Evolutionary conservation across 768 basidiomycete genomes (phyloP).

Genomic region (Leccinellum rugosiceps): DNA sequence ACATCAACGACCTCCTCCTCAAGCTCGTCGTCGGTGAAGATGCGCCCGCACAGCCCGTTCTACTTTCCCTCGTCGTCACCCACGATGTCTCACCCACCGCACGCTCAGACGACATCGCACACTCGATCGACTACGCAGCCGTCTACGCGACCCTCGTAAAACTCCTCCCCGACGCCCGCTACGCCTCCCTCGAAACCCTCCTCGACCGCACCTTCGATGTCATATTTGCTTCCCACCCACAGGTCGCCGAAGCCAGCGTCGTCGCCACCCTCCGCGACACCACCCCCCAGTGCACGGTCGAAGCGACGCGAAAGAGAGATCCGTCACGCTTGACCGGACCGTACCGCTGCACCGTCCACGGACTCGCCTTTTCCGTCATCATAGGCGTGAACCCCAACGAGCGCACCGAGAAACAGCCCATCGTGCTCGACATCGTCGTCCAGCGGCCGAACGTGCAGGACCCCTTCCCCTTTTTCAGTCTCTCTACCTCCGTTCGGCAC

Average conservation of each 20-base stretch:
- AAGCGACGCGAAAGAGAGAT: slow-evolving; percentile 31
- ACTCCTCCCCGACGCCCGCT: slow-evolving; percentile 24
- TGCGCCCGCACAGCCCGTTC: slow-evolving; percentile 48
- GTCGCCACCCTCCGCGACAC: slow-evolving; percentile 46
- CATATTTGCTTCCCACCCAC: slow-evolving; percentile 35
- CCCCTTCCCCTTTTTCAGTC: slow-evolving; percentile 12
- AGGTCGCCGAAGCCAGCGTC: slow-evolving; percentile 39
- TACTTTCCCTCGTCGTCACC: slow-evolving; percentile 48
- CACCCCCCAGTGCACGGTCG: slow-evolving; percentile 42
- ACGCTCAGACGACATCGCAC: slow-evolving; percentile 47
- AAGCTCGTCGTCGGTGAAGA: slow-evolving; percentile 35
- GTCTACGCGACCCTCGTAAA: slow-evolving; percentile 30
- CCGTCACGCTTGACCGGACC: slow-evolving; percentile 14
- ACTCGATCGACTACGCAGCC: slow-evolving; percentile 65
- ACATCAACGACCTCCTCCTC: slow-evolving; percentile 48
- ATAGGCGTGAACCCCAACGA: slow-evolving; percentile 71
- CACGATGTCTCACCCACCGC: slow-evolving; percentile 52
- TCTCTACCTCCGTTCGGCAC: slow-evolving; percentile 35
- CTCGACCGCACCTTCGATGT: slow-evolving; percentile 37
- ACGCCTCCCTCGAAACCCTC: slow-evolving; percentile 47
- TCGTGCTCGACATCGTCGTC: slow-evolving; percentile 50
- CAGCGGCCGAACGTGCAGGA: not conserved
- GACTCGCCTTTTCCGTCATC: slow-evolving; percentile 50
- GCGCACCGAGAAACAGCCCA: slow-evolving; percentile 57
- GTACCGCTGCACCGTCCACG: slow-evolving; percentile 28